Conservation (phyloP, 2,329 filamentous ascomycete species). For the Massarina eburnea region DNA sequence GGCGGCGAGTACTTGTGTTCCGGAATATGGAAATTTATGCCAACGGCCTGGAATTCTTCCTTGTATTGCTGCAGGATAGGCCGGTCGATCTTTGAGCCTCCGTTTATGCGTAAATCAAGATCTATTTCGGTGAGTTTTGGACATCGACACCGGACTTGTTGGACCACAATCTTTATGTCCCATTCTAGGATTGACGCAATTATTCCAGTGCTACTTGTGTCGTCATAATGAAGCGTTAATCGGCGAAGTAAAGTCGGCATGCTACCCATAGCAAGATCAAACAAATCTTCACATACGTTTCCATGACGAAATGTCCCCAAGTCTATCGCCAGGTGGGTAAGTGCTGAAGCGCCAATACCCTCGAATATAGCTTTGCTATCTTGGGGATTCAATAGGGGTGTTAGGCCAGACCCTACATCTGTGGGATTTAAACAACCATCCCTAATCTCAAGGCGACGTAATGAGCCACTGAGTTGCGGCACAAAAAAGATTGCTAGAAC, state of each 20-base stretch:
- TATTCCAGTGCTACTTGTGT: constrained; percentile 1
- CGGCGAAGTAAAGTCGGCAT: not conserved
- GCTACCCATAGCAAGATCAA: not conserved
- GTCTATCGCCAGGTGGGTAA: too few species aligned
- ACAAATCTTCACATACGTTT: too few species aligned
- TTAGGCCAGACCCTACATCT: too few species aligned
- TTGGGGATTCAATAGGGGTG: too few species aligned
- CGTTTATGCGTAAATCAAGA: constrained; percentile 4
- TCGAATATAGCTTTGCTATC: too few species aligned
- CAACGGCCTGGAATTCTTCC: not conserved
- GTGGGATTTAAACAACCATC: too few species aligned
- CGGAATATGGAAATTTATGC: not conserved
- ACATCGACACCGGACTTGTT: constrained; percentile 1
- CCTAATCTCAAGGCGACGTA: constrained; percentile 3
- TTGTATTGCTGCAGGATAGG: not conserved
- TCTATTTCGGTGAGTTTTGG: not conserved
- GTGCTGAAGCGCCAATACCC: too few species aligned
- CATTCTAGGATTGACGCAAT: not conserved
- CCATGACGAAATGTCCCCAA: too few species aligned
- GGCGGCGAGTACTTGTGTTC: not conserved
- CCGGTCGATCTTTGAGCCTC: not conserved
- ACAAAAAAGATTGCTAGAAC: constrained; percentile 3
- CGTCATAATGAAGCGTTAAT: constrained; percentile 2
- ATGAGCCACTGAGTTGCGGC: constrained; percentile 1
- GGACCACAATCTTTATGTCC: not conserved